Evolutionary conservation across 805 yeast genomes (phyloP).

Genomic region (Candida maris): DNA sequence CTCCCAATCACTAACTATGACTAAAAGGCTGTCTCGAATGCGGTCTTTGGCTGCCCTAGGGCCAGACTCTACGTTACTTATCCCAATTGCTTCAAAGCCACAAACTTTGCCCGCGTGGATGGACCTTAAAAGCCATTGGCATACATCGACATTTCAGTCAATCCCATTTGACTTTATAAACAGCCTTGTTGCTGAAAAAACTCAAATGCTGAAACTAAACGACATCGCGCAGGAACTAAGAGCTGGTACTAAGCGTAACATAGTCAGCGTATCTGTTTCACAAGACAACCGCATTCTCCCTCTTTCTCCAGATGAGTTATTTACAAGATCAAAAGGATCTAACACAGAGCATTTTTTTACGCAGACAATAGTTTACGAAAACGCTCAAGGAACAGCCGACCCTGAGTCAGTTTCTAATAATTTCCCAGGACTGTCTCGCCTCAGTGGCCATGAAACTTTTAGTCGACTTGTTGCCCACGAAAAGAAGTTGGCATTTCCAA

Average conservation of each 20-base stretch:
- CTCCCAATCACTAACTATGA: slow-evolving; percentile 5
- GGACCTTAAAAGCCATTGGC: slow-evolving; percentile 40
- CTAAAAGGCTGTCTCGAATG: slow-evolving; percentile 37
- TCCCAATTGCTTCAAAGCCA: slow-evolving; percentile 46
- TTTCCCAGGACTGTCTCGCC: slow-evolving; percentile 8
- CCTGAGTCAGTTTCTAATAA: slow-evolving; percentile 4
- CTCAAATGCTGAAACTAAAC: slow-evolving; percentile 36
- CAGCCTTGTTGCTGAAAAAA: slow-evolving; percentile 37
- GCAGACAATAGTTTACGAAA: slow-evolving; percentile 24
- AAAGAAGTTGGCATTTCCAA: slow-evolving; percentile 10
- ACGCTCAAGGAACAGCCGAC: slow-evolving; percentile 3
- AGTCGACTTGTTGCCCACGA: slow-evolving; percentile 14
- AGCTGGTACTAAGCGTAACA: slow-evolving; percentile 36
- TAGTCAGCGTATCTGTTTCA: slow-evolving; percentile 13
- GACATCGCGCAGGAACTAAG: slow-evolving; percentile 41
- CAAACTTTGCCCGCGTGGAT: slow-evolving; percentile 19
- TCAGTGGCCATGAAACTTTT: slow-evolving; percentile 16
- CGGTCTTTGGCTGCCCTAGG: slow-evolving; percentile 43
- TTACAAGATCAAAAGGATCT: slow-evolving; percentile 2
- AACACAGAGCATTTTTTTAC: slow-evolving; percentile 24
- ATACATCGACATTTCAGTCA: slow-evolving; percentile 35
- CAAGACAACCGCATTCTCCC: slow-evolving; percentile 4
- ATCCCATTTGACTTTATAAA: slow-evolving; percentile 45
- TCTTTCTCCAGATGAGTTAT: slow-evolving; percentile 8
- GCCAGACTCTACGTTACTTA: slow-evolving; percentile 46